phyloP scores from a whole-genome alignment of 139 green algal species.

The Gonium pectorale region DNA sequence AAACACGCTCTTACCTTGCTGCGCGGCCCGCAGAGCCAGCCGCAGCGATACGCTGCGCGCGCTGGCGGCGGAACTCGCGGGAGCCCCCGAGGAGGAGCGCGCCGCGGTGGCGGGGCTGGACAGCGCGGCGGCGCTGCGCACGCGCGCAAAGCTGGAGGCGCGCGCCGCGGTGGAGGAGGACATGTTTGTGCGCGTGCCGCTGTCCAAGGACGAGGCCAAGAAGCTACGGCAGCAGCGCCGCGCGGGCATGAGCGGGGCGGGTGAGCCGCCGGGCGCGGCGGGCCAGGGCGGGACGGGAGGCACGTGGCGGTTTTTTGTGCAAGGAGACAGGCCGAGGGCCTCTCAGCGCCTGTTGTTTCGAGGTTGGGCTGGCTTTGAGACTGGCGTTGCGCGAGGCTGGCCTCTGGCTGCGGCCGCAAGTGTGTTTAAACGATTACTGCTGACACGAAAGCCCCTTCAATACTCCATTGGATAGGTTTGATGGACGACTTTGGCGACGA shows the following conservation, averaged over 20 bases:
- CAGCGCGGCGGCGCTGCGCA: slow-evolving; percentile 60
- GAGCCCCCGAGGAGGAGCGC: slow-evolving; percentile 87
- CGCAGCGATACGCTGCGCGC: slow-evolving; percentile 78
- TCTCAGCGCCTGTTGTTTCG: too few species aligned
- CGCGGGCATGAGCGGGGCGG: slow-evolving; percentile 45
- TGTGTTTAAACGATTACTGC: too few species aligned
- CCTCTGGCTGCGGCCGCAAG: too few species aligned
- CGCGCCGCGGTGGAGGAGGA: slow-evolving; percentile 90
- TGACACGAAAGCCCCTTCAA: too few species aligned
- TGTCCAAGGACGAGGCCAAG: slow-evolving; percentile 87
- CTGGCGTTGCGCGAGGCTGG: too few species aligned
- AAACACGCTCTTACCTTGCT: neutral
- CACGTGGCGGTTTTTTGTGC: too few species aligned
- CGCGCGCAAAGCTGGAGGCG: slow-evolving; percentile 77
- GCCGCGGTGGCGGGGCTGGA: slow-evolving; percentile 38
- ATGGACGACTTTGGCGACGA: slow-evolving; percentile 96
- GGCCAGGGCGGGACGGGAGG: too few species aligned
- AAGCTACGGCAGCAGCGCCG: slow-evolving; percentile 69
- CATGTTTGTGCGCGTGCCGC: slow-evolving; percentile 88
- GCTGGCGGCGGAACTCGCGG: slow-evolving; percentile 70
- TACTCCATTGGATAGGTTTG: slow-evolving; percentile 55
- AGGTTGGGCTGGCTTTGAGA: too few species aligned
- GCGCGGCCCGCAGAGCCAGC: slow-evolving; percentile 48
- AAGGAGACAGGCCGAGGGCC: too few species aligned
- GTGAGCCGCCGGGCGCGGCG: too few species aligned